Percentiles rank a stretch among this genome's conserved stretches.
phyloP scores from a whole-genome alignment of 2,329 filamentous ascomycete species.

The Calonectria hongkongensis region DNA sequence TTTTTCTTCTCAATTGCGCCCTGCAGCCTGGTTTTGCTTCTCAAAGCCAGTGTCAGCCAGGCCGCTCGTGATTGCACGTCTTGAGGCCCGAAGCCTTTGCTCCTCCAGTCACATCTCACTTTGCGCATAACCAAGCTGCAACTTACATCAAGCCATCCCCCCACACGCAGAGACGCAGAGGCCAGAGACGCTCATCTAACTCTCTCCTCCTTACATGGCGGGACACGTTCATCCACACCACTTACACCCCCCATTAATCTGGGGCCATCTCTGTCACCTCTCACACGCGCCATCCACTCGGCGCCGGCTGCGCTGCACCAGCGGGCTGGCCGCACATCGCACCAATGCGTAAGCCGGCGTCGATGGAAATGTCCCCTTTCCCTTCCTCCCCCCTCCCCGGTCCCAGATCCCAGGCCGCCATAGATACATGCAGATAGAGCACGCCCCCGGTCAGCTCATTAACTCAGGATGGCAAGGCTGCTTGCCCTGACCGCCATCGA shows the following conservation, averaged over 20 bases:
- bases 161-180: not conserved
- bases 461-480: slow-evolving; percentile 31
- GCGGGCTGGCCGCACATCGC: slow-evolving; percentile 34
- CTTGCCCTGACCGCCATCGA: slow-evolving; percentile 32
- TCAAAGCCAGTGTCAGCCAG: not conserved
- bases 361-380: slow-evolving; percentile 33
- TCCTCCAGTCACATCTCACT: slow-evolving; percentile 13
- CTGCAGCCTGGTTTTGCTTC: slow-evolving; percentile 23
- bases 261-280: slow-evolving; percentile 34
- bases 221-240: slow-evolving; percentile 26
- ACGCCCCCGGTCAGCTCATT: slow-evolving; percentile 33
- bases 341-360: slow-evolving; percentile 37
- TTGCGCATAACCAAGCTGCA: not conserved
- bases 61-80: not conserved
- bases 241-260: slow-evolving; percentile 22
- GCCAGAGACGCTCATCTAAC: slow-evolving; percentile 22
- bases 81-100: slow-evolving; percentile 4
- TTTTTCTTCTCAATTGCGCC: slow-evolving; percentile 2
- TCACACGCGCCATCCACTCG: slow-evolving; percentile 24
- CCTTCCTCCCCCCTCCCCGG: slow-evolving; percentile 13
- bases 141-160: slow-evolving; percentile 23
- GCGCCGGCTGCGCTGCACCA: slow-evolving; percentile 32
- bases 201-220: slow-evolving; percentile 15
- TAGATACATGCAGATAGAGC: slow-evolving; percentile 13
- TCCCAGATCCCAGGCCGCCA: slow-evolving; percentile 30